Base-by-base conservation (phyloP, 768 basidiomycete species). In the Amanita phalloides region DNA sequence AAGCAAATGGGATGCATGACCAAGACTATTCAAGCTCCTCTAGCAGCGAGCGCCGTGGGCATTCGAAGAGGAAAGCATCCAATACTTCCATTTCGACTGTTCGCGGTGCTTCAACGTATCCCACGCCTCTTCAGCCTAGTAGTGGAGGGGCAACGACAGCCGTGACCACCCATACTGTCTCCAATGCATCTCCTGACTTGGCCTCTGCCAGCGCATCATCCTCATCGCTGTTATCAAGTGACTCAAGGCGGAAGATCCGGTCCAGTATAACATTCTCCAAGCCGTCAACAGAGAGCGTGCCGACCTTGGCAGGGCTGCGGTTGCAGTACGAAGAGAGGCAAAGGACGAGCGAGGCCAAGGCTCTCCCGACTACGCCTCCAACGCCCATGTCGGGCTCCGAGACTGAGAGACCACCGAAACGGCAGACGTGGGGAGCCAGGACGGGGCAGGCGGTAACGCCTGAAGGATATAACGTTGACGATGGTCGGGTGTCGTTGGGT, bases 231-330 rank as follows among this genome's bases (percentile, higher is more conserved):
- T 60, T 67, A 14, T 71, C 78, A 21, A 69, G 69, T n/a, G 70
- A 75, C 17, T 83, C 81, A 0, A 68, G 65, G 14, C 67, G 71
- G 43, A 73, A 74, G 0, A 51, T 64, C 2, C 67, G 75, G 17
- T 71, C 72, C 17, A 72, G 70, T 49, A 77, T 81, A 4, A 82
- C 81, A 3, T 85, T 87, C 61, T 86, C 84, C 4, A 76, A 79
- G 1, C 80, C 85, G 0, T 69, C 76, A 23, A 73, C 73, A 5
- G 71, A 74, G 37, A 68, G 79, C 2, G 69, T 82, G 8, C 73
- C 73, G 26, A 69, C 79, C 38, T 63, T 83, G 32, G 74, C 62
- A 38, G 80, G 76, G 10, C 64, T 86, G 25, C 77, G 81, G 55
- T 73, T 76, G 60, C 80, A 79, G 53, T 69, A 75, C 54, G 65